Percentiles rank a stretch among this genome's conserved stretches.
Evolutionary conservation across 148 eudicot species (phyloP).

Genomic region (Silene uniflora): DNA sequence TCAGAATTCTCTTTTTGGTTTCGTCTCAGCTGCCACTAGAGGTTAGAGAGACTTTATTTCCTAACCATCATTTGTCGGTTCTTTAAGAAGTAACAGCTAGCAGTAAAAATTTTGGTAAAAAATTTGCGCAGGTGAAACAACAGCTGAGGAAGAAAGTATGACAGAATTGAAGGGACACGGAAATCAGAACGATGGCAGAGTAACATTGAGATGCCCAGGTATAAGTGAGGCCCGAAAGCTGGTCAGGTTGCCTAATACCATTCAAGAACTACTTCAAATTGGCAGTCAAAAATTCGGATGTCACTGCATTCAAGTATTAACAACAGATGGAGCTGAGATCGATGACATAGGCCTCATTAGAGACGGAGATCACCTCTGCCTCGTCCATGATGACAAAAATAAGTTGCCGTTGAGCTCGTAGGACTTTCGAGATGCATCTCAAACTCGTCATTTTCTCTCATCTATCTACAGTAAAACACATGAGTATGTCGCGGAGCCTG

Average conservation of each 20-base stretch:
- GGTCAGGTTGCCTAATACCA: slow-evolving; percentile 46
- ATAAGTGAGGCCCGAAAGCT: slow-evolving; percentile 35
- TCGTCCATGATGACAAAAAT: slow-evolving; percentile 31
- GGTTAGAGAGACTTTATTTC: slow-evolving; percentile 32
- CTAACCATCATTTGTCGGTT: background rate
- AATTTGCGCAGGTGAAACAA: slow-evolving; percentile 33
- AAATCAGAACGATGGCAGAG: slow-evolving; percentile 33
- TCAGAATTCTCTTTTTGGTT: slow-evolving; percentile 65
- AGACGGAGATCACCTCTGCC: slow-evolving; percentile 70
- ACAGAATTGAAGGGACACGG: slow-evolving; percentile 11
- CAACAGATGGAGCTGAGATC: slow-evolving; percentile 55
- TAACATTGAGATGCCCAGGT: slow-evolving; percentile 46
- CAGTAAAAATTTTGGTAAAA: background rate
- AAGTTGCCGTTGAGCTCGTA: slow-evolving; percentile 3
- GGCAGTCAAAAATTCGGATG: slow-evolving; percentile 52
- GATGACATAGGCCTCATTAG: slow-evolving; percentile 60
- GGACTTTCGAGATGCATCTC: background rate
- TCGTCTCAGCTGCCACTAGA: slow-evolving; percentile 46
- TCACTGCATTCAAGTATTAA: slow-evolving; percentile 35
- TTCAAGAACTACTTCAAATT: slow-evolving; percentile 54
- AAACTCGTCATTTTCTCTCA: background rate
- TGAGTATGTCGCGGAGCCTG: too few species aligned
- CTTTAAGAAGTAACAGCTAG: too few species aligned
- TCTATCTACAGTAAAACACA: background rate
- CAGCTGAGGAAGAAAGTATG: slow-evolving; percentile 14